These are phyloP conservation scores for Histomonas meleagridis DNA, from an alignment of 208 protist genomes.

Conservation along the genomic window DNA sequence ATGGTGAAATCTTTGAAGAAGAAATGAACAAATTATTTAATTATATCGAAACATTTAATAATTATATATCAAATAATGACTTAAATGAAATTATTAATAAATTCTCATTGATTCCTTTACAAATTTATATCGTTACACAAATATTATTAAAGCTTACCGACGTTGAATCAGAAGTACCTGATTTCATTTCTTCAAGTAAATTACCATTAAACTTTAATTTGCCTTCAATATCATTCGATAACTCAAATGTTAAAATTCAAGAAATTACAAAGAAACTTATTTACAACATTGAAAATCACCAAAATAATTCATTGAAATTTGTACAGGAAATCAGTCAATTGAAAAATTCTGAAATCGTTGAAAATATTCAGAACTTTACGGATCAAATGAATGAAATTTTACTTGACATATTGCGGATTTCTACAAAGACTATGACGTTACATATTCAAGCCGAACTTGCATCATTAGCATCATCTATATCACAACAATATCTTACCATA, in stretches of 20 bases:
- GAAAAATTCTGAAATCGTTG: neutral
- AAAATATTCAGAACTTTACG: neutral
- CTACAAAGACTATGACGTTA: neutral
- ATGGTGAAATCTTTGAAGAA: neutral
- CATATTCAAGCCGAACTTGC: neutral
- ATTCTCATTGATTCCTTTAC: neutral
- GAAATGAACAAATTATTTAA: neutral
- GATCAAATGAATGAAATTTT: neutral
- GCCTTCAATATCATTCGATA: neutral
- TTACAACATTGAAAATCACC: neutral
- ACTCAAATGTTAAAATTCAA: neutral
- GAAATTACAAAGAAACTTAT: neutral
- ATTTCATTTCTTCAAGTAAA: neutral
- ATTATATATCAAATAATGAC: neutral
- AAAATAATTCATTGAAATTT: neutral
- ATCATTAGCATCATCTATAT: neutral
- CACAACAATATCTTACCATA: neutral
- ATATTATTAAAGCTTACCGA: neutral
- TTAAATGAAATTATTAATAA: neutral
- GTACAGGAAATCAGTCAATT: neutral
- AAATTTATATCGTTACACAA: too few species aligned
- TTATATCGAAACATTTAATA: neutral
- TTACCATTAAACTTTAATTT: neutral
- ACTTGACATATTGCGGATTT: neutral
- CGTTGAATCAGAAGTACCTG: neutral